Conservation (phyloP, 1,139 yeast species). For the Hemisphaericaspora xylofermentans region DNA sequence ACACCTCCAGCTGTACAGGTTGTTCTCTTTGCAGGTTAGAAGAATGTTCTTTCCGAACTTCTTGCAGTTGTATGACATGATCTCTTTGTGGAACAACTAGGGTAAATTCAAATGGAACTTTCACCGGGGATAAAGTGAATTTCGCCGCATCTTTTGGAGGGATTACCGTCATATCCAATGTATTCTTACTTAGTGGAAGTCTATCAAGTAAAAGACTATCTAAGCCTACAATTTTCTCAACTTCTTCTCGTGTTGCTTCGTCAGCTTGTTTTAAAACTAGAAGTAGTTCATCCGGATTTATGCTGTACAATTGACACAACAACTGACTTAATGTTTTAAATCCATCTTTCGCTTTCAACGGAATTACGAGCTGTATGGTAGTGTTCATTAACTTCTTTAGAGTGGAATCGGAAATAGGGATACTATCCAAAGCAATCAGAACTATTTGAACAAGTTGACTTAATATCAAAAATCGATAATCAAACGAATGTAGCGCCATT, state of each 20-base stretch:
- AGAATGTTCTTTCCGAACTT: too few relatives aligned
- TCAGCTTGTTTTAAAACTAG: slow-evolving; percentile 28
- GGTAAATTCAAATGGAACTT: slow-evolving; percentile 34
- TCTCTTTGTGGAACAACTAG: slow-evolving; percentile 31
- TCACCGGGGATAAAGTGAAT: slow-evolving; percentile 28
- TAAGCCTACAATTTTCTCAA: slow-evolving; percentile 33
- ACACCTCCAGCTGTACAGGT: slow-evolving; percentile 1
- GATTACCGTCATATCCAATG: slow-evolving; percentile 32
- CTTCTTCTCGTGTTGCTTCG: slow-evolving; percentile 30
- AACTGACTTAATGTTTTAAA: slow-evolving; percentile 25
- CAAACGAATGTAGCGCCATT: slow-evolving; percentile 1
- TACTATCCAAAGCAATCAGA: slow-evolving; percentile 25
- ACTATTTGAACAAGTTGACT: slow-evolving; percentile 30
- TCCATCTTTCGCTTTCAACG: slow-evolving; percentile 34
- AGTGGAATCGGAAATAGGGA: slow-evolving; percentile 35
- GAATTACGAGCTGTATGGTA: slow-evolving; percentile 34
- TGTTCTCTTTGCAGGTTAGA: slow-evolving; percentile 21
- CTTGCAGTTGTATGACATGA: slow-evolving; percentile 11
- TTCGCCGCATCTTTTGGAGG: slow-evolving; percentile 18
- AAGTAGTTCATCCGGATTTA: slow-evolving; percentile 29
- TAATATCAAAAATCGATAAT: slow-evolving; percentile 9
- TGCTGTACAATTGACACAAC: slow-evolving; percentile 29
- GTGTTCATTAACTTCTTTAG: slow-evolving; percentile 28
- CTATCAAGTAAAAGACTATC: slow-evolving; percentile 23
- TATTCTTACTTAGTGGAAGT: slow-evolving; percentile 16